Conservation (phyloP, 164 flowering plant genomes). For the Nymphaea colorata region DNA sequence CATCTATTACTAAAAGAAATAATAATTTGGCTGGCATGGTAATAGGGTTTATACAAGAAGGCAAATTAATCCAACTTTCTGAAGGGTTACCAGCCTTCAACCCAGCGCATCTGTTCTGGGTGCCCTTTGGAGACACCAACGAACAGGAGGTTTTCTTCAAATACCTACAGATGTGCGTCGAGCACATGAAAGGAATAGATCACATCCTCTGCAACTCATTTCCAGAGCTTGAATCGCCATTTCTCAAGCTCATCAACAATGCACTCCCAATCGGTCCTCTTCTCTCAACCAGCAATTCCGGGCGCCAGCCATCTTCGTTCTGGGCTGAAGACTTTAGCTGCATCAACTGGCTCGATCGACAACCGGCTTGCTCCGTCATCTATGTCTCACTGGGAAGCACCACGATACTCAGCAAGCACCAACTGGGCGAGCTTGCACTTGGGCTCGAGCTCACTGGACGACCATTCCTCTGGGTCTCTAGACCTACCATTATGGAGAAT, state of each 20-base stretch:
- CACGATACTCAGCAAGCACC: slow-evolving; percentile 1
- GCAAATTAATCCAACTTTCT: slow-evolving; percentile 16
- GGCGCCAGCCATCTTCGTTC: slow-evolving; percentile 1
- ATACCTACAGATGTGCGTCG: neutral
- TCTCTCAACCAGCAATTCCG: neutral
- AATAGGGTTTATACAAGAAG: neutral
- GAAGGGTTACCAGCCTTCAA: slow-evolving; percentile 8
- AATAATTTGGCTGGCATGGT: neutral
- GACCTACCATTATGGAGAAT: slow-evolving; percentile 2
- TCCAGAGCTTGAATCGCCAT: slow-evolving; percentile 4
- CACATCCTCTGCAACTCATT: slow-evolving; percentile 12
- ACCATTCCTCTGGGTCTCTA: slow-evolving; percentile 5
- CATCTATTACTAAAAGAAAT: no score
- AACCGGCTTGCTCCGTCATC: slow-evolving; percentile 7
- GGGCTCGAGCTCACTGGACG: slow-evolving; percentile 6
- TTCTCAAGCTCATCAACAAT: slow-evolving; percentile 1
- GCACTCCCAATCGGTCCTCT: slow-evolving; percentile 9
- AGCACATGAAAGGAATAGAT: neutral
- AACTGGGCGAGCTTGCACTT: slow-evolving; percentile 4
- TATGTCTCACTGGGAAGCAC: slow-evolving; percentile 12
- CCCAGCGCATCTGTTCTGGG: neutral
- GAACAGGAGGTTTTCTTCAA: neutral
- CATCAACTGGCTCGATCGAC: slow-evolving; percentile 10
- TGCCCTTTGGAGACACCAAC: neutral
- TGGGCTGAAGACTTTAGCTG: slow-evolving; percentile 8